Conservation (phyloP, 2,329 filamentous ascomycete genomes). For the Botrytis deweyae region DNA sequence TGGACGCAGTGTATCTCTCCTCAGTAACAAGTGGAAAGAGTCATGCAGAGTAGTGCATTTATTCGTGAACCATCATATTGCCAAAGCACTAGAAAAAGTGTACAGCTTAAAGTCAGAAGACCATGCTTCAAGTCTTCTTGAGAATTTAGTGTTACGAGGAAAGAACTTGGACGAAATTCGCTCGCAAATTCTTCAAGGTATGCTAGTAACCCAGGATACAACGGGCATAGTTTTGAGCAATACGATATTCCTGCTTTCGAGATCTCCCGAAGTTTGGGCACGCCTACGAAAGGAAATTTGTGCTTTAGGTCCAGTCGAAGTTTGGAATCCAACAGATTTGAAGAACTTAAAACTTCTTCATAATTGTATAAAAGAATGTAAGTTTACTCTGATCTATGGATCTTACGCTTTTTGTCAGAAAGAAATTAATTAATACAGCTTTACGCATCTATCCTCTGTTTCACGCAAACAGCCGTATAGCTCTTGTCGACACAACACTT, state of each 20-base stretch:
- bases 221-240: slow-evolving; percentile 17
- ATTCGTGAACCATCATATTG: slow-evolving; percentile 14
- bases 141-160: not conserved
- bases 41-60: not conserved
- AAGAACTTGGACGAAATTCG: not conserved
- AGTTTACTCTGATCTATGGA: not conserved
- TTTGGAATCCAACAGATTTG: not conserved
- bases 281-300: not conserved
- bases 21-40: slow-evolving; percentile 3
- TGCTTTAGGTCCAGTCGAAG: not conserved
- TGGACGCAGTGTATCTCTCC: not conserved
- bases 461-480: slow-evolving; percentile 19
- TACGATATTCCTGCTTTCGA: slow-evolving; percentile 4
- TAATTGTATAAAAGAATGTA: slow-evolving; percentile 12
- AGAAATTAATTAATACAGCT: not conserved
- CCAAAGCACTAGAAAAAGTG: not conserved
- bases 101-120: not conserved
- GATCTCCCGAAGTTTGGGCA: not conserved
- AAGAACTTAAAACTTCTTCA: slow-evolving; percentile 1
- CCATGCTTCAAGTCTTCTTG: not conserved
- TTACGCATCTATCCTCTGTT: slow-evolving; percentile 34
- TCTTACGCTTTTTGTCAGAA: not conserved
- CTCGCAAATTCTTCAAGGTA: slow-evolving; percentile 15
- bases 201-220: slow-evolving; percentile 14
- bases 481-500: slow-evolving; percentile 23